Evolutionary conservation across 805 yeast species (phyloP).

Genomic region (Yarrowia sp.): DNA sequence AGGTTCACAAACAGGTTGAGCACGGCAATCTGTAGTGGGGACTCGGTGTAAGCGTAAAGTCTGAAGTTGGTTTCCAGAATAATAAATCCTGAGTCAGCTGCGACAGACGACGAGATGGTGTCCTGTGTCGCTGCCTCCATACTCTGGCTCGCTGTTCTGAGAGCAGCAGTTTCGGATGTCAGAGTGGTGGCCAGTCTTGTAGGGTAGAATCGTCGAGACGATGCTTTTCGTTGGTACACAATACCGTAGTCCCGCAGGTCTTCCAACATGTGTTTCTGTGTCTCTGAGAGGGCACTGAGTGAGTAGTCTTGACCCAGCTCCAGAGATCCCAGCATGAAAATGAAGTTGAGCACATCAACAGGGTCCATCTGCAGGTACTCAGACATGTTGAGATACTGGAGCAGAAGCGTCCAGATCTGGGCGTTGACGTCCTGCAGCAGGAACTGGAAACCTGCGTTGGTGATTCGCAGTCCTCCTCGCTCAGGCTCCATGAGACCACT

Average conservation of each 20-base stretch:
- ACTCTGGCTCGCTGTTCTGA: constrained; percentile 71
- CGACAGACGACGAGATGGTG: constrained; percentile 32
- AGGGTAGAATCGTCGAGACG: constrained; percentile 73
- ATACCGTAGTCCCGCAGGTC: constrained; percentile 91
- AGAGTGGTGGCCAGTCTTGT: constrained; percentile 86
- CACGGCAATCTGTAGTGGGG: constrained; percentile 93
- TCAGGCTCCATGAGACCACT: constrained; percentile 78
- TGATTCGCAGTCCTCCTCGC: constrained; percentile 54
- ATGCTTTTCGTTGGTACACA: constrained; percentile 64
- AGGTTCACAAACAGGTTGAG: constrained; percentile 83
- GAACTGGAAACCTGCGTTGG: constrained; percentile 92
- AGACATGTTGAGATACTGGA: constrained; percentile 84
- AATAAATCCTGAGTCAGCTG: constrained; percentile 48
- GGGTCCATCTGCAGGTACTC: constrained; percentile 88
- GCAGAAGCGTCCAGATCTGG: constrained; percentile 87
- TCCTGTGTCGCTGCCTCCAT: constrained; percentile 59
- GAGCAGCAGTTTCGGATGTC: constrained; percentile 75
- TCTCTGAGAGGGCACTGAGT: constrained; percentile 63
- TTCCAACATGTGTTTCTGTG: constrained; percentile 81
- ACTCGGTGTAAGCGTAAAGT: constrained; percentile 86
- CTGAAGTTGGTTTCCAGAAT: constrained; percentile 93
- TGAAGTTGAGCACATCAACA: constrained; percentile 90
- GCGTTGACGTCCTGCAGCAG: constrained; percentile 87
- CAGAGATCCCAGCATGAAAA: constrained; percentile 87
- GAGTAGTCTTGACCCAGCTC: constrained; percentile 88